Percentiles rank a stretch among this genome's conserved stretches.
Conservation (phyloP, 192 early-diverging fungal genomes). For the Dissophora globulifera region DNA sequence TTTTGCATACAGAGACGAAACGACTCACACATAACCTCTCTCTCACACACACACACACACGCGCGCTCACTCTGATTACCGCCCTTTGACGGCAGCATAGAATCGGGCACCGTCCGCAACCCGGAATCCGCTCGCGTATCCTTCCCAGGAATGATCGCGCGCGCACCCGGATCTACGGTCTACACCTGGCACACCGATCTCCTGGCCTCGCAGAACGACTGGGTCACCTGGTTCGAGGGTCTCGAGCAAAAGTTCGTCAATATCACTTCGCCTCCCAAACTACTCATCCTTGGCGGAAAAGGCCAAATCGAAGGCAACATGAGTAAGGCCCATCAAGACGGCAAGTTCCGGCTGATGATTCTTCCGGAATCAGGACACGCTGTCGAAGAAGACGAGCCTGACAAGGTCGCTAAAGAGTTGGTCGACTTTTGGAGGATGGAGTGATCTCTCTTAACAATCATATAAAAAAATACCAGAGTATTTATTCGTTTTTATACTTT, state of each 20-base stretch:
- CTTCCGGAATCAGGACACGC: constrained; percentile 7
- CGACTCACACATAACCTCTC: too few species aligned
- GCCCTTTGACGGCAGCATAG: too few species aligned
- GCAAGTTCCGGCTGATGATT: constrained; percentile 6
- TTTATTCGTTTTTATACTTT: constrained; percentile 1
- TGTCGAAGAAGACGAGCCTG: constrained; percentile 32
- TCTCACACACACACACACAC: too few species aligned
- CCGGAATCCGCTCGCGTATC: constrained; percentile 19
- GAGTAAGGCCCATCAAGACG: constrained; percentile 2
- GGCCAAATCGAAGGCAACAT: constrained; percentile 9
- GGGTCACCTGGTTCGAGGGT: constrained; percentile 18
- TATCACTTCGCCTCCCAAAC: not conserved
- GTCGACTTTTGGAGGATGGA: constrained; percentile 16
- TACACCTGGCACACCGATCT: constrained; percentile 30
- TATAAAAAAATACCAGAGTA: constrained; percentile 1
- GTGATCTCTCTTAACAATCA: not conserved
- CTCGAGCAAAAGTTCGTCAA: constrained; percentile 22
- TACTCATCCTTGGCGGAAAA: constrained; percentile 12
- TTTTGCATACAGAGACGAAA: too few species aligned
- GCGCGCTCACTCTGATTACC: too few species aligned
- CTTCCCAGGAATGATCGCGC: constrained; percentile 23
- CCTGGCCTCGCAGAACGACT: not conserved
- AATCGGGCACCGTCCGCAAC: constrained; percentile 20
- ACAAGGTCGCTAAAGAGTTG: not conserved
- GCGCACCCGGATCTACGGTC: not conserved